Evolutionary conservation across 176 grass and related monocot species (phyloP).

Genomic region (Carex kokanica): DNA sequence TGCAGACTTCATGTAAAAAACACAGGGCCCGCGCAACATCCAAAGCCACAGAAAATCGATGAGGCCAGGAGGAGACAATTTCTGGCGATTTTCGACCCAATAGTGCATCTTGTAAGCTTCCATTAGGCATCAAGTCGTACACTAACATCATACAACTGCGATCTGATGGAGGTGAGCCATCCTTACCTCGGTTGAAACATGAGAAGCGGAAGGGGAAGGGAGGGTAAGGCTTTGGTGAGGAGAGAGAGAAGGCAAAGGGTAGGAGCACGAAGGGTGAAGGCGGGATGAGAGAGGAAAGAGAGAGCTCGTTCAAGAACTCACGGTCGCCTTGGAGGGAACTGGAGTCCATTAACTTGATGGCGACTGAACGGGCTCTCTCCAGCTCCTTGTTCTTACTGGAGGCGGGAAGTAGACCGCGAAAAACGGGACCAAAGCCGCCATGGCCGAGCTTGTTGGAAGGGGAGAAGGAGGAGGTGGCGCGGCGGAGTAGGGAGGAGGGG

Average conservation of each 20-base stretch:
- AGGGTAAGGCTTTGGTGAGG: conserved; percentile 22
- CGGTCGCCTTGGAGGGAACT: conserved; percentile 93
- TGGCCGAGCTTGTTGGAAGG: conserved; percentile 72
- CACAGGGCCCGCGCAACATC: conserved; percentile 76
- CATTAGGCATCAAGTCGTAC: conserved; percentile 96
- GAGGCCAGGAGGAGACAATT: conserved; percentile 52
- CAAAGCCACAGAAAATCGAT: conserved; percentile 60
- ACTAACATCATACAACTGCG: conserved; percentile 70
- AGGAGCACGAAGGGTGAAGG: conserved; percentile 39
- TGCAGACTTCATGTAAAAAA: conserved; percentile 67
- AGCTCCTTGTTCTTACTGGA: conserved; percentile 39
- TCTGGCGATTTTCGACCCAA: conserved; percentile 63
- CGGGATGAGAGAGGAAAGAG: conserved; percentile 64
- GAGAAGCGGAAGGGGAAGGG: conserved; percentile 23
- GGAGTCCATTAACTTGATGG: conserved; percentile 86
- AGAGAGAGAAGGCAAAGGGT: conserved; percentile 66
- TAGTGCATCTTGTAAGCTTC: conserved; percentile 89
- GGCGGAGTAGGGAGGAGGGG: conserved; percentile 68
- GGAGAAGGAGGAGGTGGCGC: conserved; percentile 69
- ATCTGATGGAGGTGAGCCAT: background rate
- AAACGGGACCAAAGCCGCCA: conserved; percentile 87
- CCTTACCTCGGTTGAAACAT: conserved; percentile 1
- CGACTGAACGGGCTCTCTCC: conserved; percentile 29
- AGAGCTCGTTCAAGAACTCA: conserved; percentile 95
- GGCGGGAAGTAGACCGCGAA: conserved; percentile 58